phyloP scores from a whole-genome alignment of 2,329 filamentous ascomycete genomes.

The Zymoseptoria crescenta region DNA sequence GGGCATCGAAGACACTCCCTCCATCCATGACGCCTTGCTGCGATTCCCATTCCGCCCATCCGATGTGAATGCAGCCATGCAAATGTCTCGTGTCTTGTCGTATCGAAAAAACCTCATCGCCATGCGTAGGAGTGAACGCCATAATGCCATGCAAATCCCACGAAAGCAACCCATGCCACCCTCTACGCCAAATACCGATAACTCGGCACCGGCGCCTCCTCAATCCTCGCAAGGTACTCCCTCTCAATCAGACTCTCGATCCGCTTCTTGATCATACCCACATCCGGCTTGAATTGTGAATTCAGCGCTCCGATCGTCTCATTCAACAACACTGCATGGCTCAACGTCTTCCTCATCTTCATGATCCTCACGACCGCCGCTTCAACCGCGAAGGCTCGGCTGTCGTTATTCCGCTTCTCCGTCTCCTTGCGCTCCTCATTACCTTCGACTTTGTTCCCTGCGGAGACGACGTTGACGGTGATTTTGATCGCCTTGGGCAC shows the following conservation, averaged over 20 bases:
- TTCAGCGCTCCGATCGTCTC: conserved; percentile 65
- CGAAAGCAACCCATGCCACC: no score
- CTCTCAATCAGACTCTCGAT: conserved; percentile 69
- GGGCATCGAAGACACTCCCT: background rate
- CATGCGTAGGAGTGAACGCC: background rate
- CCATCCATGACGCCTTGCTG: background rate
- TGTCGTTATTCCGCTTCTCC: conserved; percentile 67
- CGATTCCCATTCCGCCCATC: background rate
- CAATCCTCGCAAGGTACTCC: conserved; percentile 70
- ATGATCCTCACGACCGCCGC: conserved; percentile 74
- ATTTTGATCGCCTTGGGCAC: conserved; percentile 76
- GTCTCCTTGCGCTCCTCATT: conserved; percentile 59
- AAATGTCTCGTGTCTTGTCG: background rate
- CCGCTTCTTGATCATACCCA: conserved; percentile 71
- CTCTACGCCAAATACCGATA: conserved; percentile 60
- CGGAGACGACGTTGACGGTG: conserved; percentile 77
- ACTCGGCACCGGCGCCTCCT: conserved; percentile 52
- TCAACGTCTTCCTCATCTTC: conserved; percentile 67
- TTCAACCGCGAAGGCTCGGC: conserved; percentile 62
- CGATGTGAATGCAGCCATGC: background rate
- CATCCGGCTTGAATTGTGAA: conserved; percentile 65
- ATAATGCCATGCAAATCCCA: background rate
- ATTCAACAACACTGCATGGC: conserved; percentile 60
- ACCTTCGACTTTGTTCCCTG: conserved; percentile 77
- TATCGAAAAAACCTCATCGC: background rate